Evolutionary conservation across 306 rosid species (phyloP), one percentile per base, ranked within the genome.

Genomic region (Calophaca sinica): DNA sequence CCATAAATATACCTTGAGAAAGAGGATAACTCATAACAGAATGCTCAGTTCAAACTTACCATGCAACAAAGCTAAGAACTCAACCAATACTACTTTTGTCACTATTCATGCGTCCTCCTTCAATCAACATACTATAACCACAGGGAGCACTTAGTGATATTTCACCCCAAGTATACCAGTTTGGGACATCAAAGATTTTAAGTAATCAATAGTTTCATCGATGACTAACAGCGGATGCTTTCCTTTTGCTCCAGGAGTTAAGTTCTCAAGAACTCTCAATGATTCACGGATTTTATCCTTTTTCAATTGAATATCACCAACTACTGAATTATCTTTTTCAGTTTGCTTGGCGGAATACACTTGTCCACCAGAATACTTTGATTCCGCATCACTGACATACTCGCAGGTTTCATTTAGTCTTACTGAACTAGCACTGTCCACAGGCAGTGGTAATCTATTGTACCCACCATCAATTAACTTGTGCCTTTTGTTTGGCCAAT

Each of bases 231-330:
- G 68, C 10, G 98, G 91, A 41, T 90, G 87, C 81, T 86, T 90
- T 42, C 98, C 98, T 81, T 92, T 87, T 39, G 88, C 88, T 62
- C 91, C 94, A 12, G 97, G 98, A 81, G 89, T 82, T 50, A 92
- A 55, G 71, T 85, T 81, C 89, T 88, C 88, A 15, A 92, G 88
- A 80, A 84, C 75, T 81, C 66, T 88, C 79, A 92, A 58, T 15
- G 84, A 81, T 79, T 87, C 83, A 31, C 68, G 86, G 80, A 92
- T 83, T 78, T 81, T 86, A 38, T 80, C 89, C 82, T 70, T 90
- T 83, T 76, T 85, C 66, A 72, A 66, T 58, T 72, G 78, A 79
- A 70, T 59, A 68, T 83, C 67, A 38, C 72, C 84, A 53, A 35
- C 55, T 36, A 31, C 60, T 57, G 80, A 63, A 70, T 71, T 76